These are phyloP conservation scores for Candida coleopterorum DNA, from an alignment of 805 yeast species.

Conservation along the genomic window DNA sequence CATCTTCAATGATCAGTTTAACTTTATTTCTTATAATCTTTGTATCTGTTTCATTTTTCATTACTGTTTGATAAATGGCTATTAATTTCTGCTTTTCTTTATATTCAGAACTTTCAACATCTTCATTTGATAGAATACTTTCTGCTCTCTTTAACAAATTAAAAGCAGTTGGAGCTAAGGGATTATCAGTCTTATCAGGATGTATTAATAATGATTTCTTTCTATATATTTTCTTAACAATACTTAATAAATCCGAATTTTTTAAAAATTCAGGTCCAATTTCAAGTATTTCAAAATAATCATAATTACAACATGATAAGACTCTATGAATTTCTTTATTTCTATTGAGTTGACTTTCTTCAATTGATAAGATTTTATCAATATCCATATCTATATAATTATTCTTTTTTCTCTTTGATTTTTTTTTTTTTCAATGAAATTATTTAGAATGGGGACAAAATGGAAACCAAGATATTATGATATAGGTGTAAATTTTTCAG, in stretches of 20 bases:
- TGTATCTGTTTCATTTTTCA: conserved; percentile 1
- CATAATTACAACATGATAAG: conserved; percentile 42
- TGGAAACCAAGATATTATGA: conserved; percentile 44
- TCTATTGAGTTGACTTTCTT: conserved; percentile 26
- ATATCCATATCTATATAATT: not conserved
- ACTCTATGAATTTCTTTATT: conserved; percentile 57
- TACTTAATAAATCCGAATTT: conserved; percentile 3
- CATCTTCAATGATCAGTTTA: conserved; percentile 40
- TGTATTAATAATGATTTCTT: conserved; percentile 61
- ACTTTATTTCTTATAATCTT: conserved; percentile 32
- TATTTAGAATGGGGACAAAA: too few species aligned
- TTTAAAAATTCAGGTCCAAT: conserved; percentile 22
- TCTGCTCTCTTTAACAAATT: conserved; percentile 56
- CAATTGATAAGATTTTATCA: conserved; percentile 15
- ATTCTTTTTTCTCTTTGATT: conserved; percentile 1
- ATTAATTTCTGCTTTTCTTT: conserved; percentile 17
- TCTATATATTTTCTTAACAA: conserved; percentile 45
- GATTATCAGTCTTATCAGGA: conserved; percentile 59
- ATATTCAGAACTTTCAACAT: conserved; percentile 7
- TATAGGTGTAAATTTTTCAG: conserved; percentile 74
- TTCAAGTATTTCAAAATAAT: conserved; percentile 52
- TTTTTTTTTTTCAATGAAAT: too few species aligned
- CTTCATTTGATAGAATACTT: conserved; percentile 20
- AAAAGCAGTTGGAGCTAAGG: conserved; percentile 61
- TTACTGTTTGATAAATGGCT: conserved; percentile 21